Base-by-base conservation (phyloP, 2,329 filamentous ascomycete species). In the Neofusicoccum laricinum region DNA sequence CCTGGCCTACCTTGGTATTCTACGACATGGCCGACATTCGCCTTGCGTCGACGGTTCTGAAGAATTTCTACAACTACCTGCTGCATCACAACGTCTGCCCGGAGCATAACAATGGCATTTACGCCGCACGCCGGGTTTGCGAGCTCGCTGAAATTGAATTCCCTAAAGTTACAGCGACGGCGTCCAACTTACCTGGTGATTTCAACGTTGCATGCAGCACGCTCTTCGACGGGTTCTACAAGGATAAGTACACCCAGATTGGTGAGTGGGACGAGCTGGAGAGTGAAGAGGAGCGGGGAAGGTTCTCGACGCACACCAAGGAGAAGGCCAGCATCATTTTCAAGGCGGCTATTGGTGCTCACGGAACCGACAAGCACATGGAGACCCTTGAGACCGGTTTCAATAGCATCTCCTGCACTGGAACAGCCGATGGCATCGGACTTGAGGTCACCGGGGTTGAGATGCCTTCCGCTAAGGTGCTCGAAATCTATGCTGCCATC, bases 51-150 rank as follows among this genome's bases (percentile, higher is more conserved):
- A 83, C 85, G 38, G 86, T 96, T 0, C 82, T 97, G 45, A 86
- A 87, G 66, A 96, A 95, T 72, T 98, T 98, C 73, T 86, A 97
- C 67, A 91, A 92, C 68, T 99, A 97, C 69, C 81, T 98, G 0
- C 81, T 93, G 10, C 86, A 90, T 66, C 93, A 98, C 72, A 85
- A 90, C 41, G 94, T 96, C 15, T 97, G 93, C 71, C 89, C 90
- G 0, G 95, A 98, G 74, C 90, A 93, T 72, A 81, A 77, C 0
- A 79, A 83, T 0, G 85, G 94, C 67, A 82, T 98, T 65, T 77
- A 85, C 15, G 79, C 82, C 0, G 92, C 93, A 0, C 80, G 89
- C 7, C 74, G 75, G 1, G 74, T 94, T 32, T 96, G 92, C 70
- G 83, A 87, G 19, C 72, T 81, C 14, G 92, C 91, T 1, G 82